Base-by-base conservation (phyloP, 1,284 basidiomycete genomes). In the Wallemia hederae region DNA sequence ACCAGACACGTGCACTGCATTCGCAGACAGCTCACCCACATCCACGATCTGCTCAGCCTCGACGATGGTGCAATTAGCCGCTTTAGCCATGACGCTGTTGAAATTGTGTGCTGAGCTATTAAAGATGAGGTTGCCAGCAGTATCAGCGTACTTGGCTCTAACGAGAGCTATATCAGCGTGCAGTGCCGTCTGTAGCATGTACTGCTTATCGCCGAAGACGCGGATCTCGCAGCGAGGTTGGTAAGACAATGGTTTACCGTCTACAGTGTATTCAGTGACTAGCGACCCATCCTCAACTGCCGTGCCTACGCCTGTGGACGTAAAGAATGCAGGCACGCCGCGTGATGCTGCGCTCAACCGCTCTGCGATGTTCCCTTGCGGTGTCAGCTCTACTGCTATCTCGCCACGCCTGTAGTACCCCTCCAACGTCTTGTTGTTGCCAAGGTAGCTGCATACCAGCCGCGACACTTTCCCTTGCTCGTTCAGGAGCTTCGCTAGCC, bases 1-100 rank as follows among this genome's bases (percentile, higher is more conserved):
- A 26, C 84, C 83, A 1, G 69, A 69, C 2, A 71, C 64, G 62
- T 69, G 88, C 61, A 96, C 80, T 49, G 82, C 76, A 70, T 86
- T 84, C 17, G 89, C 84, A 59, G 81, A 81, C 63, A 96, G 75
- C 25, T 82, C 78, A 33, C 90, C 90, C 59, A 82, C 74, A 9
- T 89, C 84, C 34, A 94, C 88, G 65, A 94, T 91, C 67, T 90
- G 77, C 69, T 96, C 90, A 2, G 89, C 89, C 82, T 94, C 90
- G 59, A 94, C 85, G 63, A 96, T 88, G 14, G 90, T 90, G 60
- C 90, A 66, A 67, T 83, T 86, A 15, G 90, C 88, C 61, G 88
- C 88, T 69, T 82, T 81, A 2, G 85, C 90, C 80, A 92, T 90
- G 17, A 81, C 80, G 1, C 80, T 77, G 64, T 76, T 83, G 72